Conservation (phyloP, 202 grass and related monocot species). For the Panicum hallii region DNA sequence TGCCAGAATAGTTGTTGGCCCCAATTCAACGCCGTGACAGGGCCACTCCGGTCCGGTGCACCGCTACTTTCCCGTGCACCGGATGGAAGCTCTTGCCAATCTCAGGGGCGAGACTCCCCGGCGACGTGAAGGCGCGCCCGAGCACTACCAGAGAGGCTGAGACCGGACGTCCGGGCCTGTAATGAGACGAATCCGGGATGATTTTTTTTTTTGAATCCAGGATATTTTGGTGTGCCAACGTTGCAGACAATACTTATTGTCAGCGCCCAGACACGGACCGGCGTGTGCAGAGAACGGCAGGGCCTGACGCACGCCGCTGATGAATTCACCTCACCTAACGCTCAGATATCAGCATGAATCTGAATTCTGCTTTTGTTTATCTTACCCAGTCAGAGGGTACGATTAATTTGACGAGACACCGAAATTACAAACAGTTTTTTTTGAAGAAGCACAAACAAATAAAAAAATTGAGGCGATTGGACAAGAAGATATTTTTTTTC, state of each 20-base stretch:
- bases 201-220: too few relatives aligned
- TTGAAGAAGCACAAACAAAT: neutral
- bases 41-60: neutral
- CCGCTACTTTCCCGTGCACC: constrained; percentile 1
- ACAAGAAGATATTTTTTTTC: neutral
- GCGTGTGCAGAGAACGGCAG: neutral
- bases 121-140: neutral
- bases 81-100: neutral
- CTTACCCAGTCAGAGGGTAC: neutral
- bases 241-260: neutral
- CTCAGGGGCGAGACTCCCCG: neutral
- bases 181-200: too few relatives aligned
- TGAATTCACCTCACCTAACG: constrained; percentile 14
- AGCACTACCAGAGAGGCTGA: neutral
- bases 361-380: neutral
- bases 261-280: neutral
- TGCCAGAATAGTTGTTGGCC: neutral
- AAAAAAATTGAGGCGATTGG: neutral
- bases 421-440: neutral
- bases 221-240: neutral
- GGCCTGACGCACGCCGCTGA: neutral
- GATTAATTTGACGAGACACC: constrained; percentile 5
- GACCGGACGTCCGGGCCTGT: neutral
- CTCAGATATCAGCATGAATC: neutral
- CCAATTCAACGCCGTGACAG: neutral